These are phyloP conservation scores for Grosmannia clavigera DNA, from an alignment of 2,329 filamentous ascomycete species.

Conservation along the genomic window DNA sequence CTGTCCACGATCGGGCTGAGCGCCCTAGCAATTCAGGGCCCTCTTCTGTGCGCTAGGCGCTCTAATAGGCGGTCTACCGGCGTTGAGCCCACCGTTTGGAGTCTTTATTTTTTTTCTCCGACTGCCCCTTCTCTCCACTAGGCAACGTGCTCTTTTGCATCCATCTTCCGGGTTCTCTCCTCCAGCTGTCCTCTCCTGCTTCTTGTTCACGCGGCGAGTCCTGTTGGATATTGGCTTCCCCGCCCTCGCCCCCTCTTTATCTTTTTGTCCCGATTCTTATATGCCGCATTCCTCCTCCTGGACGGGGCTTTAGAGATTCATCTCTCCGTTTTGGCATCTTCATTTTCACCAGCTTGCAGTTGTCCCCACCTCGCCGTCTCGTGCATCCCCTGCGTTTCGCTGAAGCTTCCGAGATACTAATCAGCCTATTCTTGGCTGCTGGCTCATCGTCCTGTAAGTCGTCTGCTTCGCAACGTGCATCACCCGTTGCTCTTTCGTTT, in stretches of 20 bases:
- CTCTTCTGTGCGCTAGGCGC: not conserved
- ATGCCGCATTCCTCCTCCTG: not conserved
- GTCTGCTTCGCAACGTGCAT: not conserved
- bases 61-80: not conserved
- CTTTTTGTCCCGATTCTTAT: not conserved
- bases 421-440: not conserved
- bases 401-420: not conserved
- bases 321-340: not conserved
- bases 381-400: not conserved
- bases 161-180: not conserved
- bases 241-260: not conserved
- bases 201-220: not conserved
- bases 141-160: not conserved
- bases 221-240: not conserved
- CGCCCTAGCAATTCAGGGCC: not conserved
- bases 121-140: not conserved
- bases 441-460: not conserved
- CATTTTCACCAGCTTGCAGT: not conserved
- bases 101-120: not conserved
- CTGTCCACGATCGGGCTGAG: not conserved
- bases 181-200: not conserved
- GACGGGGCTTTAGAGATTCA: not conserved
- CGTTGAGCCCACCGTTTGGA: conserved; percentile 1
- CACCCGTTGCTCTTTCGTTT: not conserved
- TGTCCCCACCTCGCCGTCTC: not conserved